Evolutionary conservation across 805 yeast genomes (phyloP).

Genomic region (Sugiyamaella chiloensis): DNA sequence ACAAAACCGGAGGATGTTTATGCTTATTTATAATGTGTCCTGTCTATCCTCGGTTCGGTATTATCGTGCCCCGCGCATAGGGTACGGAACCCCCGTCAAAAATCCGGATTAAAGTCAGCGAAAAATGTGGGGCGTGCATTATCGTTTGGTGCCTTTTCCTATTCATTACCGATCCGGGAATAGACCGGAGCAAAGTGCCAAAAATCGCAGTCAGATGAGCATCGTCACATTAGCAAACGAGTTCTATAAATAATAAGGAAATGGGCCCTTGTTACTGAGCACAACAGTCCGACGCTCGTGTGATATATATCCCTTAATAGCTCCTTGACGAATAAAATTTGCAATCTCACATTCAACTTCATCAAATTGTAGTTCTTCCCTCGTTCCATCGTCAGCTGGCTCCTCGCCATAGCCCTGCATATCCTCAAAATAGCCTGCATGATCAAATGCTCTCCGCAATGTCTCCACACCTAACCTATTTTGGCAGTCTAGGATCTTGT

Average conservation of each 20-base stretch:
- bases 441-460: conserved; percentile 44
- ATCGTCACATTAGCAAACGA: not conserved
- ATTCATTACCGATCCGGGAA: not conserved
- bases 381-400: conserved; percentile 1
- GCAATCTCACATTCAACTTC: conserved; percentile 70
- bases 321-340: conserved; percentile 55
- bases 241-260: conserved; percentile 43
- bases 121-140: conserved; percentile 1
- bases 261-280: conserved; percentile 68
- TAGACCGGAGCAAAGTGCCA: not conserved
- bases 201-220: not conserved
- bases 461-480: conserved; percentile 39
- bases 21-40: too few species aligned
- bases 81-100: conserved; percentile 2
- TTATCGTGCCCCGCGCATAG: not conserved
- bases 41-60: not conserved
- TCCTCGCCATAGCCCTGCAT: not conserved
- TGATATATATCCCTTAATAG: conserved; percentile 76
- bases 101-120: not conserved
- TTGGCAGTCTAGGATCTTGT: conserved; percentile 27
- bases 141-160: not conserved
- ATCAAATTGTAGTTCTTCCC: conserved; percentile 38
- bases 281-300: conserved; percentile 73
- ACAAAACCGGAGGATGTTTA: too few species aligned
- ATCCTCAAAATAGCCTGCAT: conserved; percentile 25